Conservation (phyloP, 257 asterid genomes). For the Paraleonurus japonicus region DNA sequence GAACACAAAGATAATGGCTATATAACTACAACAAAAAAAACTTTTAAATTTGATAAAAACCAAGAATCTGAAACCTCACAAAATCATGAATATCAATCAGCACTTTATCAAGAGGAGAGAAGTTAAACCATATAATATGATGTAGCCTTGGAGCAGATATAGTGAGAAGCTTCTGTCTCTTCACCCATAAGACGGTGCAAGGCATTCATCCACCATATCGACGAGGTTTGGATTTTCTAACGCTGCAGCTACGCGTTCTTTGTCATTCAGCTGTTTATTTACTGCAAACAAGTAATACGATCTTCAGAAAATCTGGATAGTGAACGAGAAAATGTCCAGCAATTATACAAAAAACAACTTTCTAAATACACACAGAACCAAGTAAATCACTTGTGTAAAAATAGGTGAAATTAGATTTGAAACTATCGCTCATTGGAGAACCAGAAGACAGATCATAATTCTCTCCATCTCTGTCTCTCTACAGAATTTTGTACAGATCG, state of each 20-base stretch:
- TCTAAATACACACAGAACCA: background rate
- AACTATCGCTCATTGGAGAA: background rate
- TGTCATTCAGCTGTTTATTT: conserved; percentile 91
- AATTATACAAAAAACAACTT: background rate
- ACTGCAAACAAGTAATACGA: conserved; percentile 44
- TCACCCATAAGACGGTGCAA: conserved; percentile 67
- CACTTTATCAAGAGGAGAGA: background rate
- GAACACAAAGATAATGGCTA: background rate
- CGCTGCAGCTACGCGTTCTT: conserved; percentile 95
- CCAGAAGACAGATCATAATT: background rate
- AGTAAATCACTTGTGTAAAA: background rate
- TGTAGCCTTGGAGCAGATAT: background rate
- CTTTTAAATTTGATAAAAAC: background rate
- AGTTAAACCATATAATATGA: background rate
- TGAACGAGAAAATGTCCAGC: background rate
- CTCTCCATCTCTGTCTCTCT: too few species aligned
- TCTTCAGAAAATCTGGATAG: background rate
- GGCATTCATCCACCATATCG: conserved; percentile 83
- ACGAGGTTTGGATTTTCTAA: conserved; percentile 80
- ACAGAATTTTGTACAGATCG: background rate
- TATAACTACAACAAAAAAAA: background rate
- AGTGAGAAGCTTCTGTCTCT: background rate
- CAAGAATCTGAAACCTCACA: background rate
- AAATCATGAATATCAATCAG: background rate
- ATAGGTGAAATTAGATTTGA: background rate